A percentile compares a stretch with the other conserved stretches of the same genome.
Conservation (phyloP, 2,329 filamentous ascomycete species). For the Calonectria honghensis region DNA sequence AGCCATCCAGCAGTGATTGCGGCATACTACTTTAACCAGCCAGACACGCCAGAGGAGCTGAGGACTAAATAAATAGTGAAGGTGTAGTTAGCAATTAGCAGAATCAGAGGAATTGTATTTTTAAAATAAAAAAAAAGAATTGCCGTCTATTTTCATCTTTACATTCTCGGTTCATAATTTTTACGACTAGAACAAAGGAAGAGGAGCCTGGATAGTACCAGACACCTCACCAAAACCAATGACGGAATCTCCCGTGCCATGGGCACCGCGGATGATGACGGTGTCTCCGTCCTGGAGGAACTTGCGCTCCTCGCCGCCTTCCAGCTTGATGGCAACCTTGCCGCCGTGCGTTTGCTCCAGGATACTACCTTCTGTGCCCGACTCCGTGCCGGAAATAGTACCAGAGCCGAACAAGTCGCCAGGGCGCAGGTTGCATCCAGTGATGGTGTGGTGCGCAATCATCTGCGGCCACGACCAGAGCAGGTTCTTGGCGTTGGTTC, state of each 20-base stretch:
- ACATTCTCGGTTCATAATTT: not conserved
- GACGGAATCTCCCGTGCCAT: slow-evolving; percentile 78
- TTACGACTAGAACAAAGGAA: slow-evolving; percentile 56
- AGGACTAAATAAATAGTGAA: slow-evolving; percentile 37
- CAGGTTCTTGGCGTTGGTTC: slow-evolving; percentile 67
- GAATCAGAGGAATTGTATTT: not conserved
- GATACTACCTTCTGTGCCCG: slow-evolving; percentile 80
- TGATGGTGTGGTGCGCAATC: slow-evolving; percentile 87
- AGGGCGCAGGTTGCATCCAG: slow-evolving; percentile 83
- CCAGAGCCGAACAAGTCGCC: slow-evolving; percentile 87
- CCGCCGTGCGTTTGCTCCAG: slow-evolving; percentile 84
- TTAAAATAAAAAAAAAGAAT: not conserved
- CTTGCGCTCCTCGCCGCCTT: slow-evolving; percentile 78
- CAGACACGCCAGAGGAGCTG: slow-evolving; percentile 65
- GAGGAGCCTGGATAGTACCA: slow-evolving; percentile 72
- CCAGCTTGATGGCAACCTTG: slow-evolving; percentile 77
- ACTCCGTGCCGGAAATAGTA: slow-evolving; percentile 80
- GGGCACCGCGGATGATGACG: slow-evolving; percentile 78
- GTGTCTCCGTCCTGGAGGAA: slow-evolving; percentile 87
- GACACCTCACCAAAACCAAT: slow-evolving; percentile 86
- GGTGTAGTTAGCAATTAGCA: not conserved
- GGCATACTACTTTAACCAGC: slow-evolving; percentile 73
- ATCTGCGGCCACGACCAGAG: slow-evolving; percentile 90
- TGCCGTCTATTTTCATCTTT: slow-evolving; percentile 1
- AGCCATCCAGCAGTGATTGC: slow-evolving; percentile 69